Base-by-base conservation (phyloP, 2,329 filamentous ascomycete species). In the Cladophialophora bantiana region DNA sequence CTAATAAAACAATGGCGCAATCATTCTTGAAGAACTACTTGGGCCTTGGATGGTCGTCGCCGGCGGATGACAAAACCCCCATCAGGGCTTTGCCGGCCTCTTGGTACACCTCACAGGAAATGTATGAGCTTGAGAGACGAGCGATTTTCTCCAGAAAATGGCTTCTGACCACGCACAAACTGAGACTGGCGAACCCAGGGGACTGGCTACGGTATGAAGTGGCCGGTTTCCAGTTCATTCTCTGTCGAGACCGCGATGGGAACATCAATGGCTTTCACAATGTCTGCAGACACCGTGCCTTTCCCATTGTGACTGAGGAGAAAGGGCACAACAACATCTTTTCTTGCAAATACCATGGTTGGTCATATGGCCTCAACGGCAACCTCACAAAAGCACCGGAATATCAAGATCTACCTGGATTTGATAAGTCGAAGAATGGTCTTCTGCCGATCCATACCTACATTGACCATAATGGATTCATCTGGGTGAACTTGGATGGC, bases 201-300 rank as follows among this genome's bases (percentile, higher is more conserved):
- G 84, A 70, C 36, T 73, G 53, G 54, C 52, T 71, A 10, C 42
- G 59, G 1, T 71, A 64, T 48, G 66, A 71, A 12, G 36, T 64
- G 12, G 70, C 86, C 7, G 85, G 83, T n/a, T 88, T 83, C 76
- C 78, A 84, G 35, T 85, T 89, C 73, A 76, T 88, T 70, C 74
- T 88, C 10, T 78, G 80, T 62, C 77, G 76, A n/a, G 84, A 86
- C 71, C 79, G 82, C 20, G 76, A 83, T 7, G 82, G 81, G 12
- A 79, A 81, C 5, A 83, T 88, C 76, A 84, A 86, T 65, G 86
- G 82, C 15, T 88, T 89, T 74, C 87, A 89, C 78, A 89, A 89
- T 72, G 80, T 88, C 42, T 89, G 87, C 76, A 78, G 86, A 1
- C 87, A 89, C 74, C 81, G 87, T 6, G 87, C 87, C 18, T 89